Conservation (phyloP, 2,329 filamentous ascomycete species). For the Xylariaceae sp. region DNA sequence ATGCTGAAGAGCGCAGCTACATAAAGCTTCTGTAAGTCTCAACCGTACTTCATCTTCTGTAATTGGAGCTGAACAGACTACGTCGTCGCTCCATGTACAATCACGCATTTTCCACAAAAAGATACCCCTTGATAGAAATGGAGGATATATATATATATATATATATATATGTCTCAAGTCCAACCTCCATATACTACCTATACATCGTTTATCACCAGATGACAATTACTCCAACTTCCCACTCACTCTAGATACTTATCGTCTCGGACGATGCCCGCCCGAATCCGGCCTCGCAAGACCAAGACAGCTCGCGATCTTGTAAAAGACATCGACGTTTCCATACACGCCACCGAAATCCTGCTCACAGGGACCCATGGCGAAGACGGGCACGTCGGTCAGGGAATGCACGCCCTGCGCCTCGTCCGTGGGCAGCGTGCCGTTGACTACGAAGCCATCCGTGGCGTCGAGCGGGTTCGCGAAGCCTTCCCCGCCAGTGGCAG, state of each 20-base stretch:
- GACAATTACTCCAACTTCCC: no score
- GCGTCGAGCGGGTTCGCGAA: slow-evolving; percentile 65
- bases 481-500: slow-evolving; percentile 46
- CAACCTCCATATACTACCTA: no score
- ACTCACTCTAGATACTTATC: no score
- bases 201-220: no score
- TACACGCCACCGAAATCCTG: slow-evolving; percentile 68
- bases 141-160: no score
- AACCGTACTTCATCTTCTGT: slow-evolving; percentile 7
- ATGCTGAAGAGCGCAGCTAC: background rate
- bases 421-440: slow-evolving; percentile 64
- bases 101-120: slow-evolving; percentile 17
- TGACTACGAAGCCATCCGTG: slow-evolving; percentile 62
- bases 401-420: slow-evolving; percentile 68
- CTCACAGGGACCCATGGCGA: slow-evolving; percentile 73
- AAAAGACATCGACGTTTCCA: slow-evolving; percentile 68
- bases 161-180: no score
- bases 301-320: slow-evolving; percentile 64
- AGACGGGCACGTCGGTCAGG: slow-evolving; percentile 73
- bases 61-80: slow-evolving; percentile 16
- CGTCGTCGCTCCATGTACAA: slow-evolving; percentile 20
- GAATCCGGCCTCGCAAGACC: slow-evolving; percentile 42
- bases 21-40: background rate
- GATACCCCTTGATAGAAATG: slow-evolving; percentile 24
- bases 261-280: no score